phyloP scores from a whole-genome alignment of 2,329 filamentous ascomycete genomes.

The Diaporthe eres region DNA sequence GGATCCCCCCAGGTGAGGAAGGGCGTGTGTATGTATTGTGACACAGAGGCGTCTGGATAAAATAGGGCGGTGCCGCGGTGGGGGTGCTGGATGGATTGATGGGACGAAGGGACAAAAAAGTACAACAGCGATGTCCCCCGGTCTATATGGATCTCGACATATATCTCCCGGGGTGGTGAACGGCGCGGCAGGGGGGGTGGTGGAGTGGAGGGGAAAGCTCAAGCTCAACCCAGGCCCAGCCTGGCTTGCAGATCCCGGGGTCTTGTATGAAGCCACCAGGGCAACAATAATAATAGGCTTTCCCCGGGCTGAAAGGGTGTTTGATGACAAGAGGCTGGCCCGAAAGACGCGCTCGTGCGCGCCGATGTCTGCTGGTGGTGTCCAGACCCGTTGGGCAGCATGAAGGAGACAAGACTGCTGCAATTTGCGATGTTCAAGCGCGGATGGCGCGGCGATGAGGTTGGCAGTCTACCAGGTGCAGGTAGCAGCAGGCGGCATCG shows the following conservation, averaged over 20 bases:
- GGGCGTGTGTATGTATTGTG: constrained; percentile 18
- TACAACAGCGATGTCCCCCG: constrained; percentile 20
- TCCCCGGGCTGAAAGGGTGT: neutral
- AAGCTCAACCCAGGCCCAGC: constrained; percentile 20
- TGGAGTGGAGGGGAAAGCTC: neutral
- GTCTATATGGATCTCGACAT: constrained; percentile 29
- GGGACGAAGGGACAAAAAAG: constrained; percentile 36
- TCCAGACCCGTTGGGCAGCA: constrained; percentile 15
- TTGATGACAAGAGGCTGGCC: neutral
- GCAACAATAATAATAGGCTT: neutral
- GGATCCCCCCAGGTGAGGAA: constrained; percentile 19
- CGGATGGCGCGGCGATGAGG: constrained; percentile 9
- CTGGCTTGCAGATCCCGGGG: constrained; percentile 24
- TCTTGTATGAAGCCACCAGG: neutral
- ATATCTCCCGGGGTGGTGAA: constrained; percentile 9
- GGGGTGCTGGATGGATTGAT: constrained; percentile 23
- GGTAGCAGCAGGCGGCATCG: constrained; percentile 1
- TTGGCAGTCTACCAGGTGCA: neutral
- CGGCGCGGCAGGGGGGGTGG: constrained; percentile 9
- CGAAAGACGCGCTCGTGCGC: constrained; percentile 1
- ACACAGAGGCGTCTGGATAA: constrained; percentile 35
- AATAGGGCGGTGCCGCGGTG: constrained; percentile 35
- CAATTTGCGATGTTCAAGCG: neutral
- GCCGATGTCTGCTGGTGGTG: neutral
- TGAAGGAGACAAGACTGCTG: neutral